Evolutionary conservation across 2,329 filamentous ascomycete genomes (phyloP).

Genomic region (Chrysoporthe austroafricana): DNA sequence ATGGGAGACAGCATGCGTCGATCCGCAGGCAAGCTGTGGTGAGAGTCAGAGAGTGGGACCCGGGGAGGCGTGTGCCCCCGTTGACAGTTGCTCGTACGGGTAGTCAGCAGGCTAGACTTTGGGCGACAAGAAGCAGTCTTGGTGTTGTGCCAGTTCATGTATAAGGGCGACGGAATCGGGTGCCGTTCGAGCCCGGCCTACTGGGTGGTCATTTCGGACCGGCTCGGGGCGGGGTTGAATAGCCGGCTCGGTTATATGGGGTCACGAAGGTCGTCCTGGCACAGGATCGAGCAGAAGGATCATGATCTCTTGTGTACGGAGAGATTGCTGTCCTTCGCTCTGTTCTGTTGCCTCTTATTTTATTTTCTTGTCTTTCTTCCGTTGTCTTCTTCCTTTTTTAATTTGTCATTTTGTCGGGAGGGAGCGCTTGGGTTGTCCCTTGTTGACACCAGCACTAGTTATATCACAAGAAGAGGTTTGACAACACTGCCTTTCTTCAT

Average conservation of each 20-base stretch:
- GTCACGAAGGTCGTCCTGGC: neutral
- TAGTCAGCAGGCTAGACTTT: neutral
- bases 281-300: no score
- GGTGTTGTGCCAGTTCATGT: neutral
- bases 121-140: neutral
- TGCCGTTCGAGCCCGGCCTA: neutral
- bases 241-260: slow-evolving; percentile 17
- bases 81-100: neutral
- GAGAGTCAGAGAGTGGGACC: no score
- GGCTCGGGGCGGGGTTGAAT: slow-evolving; percentile 11
- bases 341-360: no score
- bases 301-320: no score
- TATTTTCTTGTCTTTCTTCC: no score
- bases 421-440: neutral
- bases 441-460: no score
- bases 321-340: no score
- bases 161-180: neutral
- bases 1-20: neutral
- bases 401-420: neutral
- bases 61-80: no score
- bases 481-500: slow-evolving; percentile 6
- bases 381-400: no score
- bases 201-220: neutral
- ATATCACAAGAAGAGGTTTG: slow-evolving; percentile 8
- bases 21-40: neutral